Percentiles rank a stretch among this genome's conserved stretches.
These are phyloP conservation scores for Acanthamoeba culbertsoni DNA, from an alignment of 208 protist species.

Conservation along the genomic window DNA sequence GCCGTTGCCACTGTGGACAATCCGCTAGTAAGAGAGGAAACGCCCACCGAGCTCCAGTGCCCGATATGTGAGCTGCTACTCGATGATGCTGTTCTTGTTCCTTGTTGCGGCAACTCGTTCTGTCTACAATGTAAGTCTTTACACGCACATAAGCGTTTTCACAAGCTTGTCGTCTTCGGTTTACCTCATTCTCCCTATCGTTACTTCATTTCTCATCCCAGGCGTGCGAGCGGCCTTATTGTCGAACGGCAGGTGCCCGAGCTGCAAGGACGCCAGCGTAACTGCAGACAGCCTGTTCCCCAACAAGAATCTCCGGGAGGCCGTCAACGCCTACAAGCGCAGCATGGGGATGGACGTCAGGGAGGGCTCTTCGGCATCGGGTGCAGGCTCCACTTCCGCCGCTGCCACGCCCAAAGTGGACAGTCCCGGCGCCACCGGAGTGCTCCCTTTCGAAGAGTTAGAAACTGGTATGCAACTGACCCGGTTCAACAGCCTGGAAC, in stretches of 20 bases:
- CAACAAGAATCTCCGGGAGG: constrained; percentile 10
- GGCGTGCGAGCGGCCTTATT: background rate
- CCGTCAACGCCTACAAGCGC: background rate
- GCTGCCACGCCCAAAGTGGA: background rate
- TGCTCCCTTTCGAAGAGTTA: background rate
- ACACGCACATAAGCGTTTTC: background rate
- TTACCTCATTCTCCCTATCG: background rate
- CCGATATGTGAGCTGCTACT: constrained; percentile 62
- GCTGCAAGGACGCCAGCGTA: background rate
- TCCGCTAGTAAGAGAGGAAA: background rate
- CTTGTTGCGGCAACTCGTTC: constrained; percentile 70
- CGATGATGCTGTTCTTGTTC: constrained; percentile 61
- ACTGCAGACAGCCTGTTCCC: background rate
- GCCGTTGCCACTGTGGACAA: background rate
- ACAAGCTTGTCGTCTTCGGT: background rate
- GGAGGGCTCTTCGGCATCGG: background rate
- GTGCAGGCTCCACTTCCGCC: background rate
- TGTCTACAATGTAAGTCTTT: constrained; percentile 65
- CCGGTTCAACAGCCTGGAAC: too few species aligned
- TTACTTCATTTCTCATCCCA: background rate
- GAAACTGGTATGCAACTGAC: background rate
- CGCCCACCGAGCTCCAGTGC: constrained; percentile 66
- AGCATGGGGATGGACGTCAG: background rate
- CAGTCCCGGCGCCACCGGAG: background rate
- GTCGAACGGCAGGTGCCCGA: background rate